Evolutionary conservation across 148 eudicot genomes (phyloP).

Genomic region (Limonium bicolor): DNA sequence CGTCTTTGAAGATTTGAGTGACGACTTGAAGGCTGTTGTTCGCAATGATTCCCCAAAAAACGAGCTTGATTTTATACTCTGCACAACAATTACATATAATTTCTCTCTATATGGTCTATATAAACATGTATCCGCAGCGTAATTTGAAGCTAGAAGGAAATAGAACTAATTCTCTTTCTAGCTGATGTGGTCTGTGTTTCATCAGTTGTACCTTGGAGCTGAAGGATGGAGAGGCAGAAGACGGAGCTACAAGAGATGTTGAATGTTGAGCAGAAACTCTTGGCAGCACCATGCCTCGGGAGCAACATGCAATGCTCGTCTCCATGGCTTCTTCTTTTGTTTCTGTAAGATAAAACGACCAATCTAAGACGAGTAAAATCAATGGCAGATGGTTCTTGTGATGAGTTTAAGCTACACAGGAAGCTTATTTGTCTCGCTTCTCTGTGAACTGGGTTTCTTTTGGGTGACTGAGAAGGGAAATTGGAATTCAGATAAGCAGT

Average conservation of each 20-base stretch:
- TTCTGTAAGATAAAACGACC: background rate
- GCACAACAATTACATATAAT: conserved; percentile 1
- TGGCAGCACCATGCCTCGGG: conserved; percentile 50
- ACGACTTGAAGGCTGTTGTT: conserved; percentile 42
- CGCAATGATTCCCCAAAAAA: conserved; percentile 61
- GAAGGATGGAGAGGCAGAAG: conserved; percentile 36
- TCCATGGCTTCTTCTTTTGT: conserved; percentile 40
- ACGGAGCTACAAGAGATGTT: conserved; percentile 11
- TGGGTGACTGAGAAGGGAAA: conserved; percentile 8
- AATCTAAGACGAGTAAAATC: background rate
- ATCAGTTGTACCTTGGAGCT: conserved; percentile 53
- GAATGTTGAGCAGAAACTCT: conserved; percentile 49
- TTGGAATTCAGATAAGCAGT: conserved; percentile 48
- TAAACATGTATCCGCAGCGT: background rate
- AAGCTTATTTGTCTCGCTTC: background rate
- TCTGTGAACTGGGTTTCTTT: background rate
- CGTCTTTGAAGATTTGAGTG: conserved; percentile 33
- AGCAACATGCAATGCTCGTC: conserved; percentile 50
- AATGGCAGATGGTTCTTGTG: background rate
- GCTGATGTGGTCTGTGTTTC: no score
- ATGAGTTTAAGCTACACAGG: background rate
- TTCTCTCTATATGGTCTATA: background rate
- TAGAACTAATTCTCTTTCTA: no score
- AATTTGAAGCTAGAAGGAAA: background rate
- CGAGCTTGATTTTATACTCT: conserved; percentile 77